These are phyloP conservation scores for Paraphaeosphaeria sporulosa DNA, from an alignment of 2,329 filamentous ascomycete genomes.

Conservation along the genomic window DNA sequence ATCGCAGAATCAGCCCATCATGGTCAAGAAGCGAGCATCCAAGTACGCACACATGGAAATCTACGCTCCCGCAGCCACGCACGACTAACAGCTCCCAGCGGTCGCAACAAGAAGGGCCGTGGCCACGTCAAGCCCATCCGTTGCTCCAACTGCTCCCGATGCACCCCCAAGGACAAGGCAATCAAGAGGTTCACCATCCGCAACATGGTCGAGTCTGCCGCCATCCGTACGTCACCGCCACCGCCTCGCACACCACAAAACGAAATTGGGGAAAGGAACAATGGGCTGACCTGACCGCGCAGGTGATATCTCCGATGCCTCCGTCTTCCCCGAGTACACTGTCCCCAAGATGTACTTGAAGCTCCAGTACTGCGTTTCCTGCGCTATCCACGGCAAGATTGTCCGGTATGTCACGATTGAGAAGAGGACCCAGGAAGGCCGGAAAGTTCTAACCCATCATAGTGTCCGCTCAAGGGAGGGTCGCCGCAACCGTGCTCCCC, in stretches of 20 bases:
- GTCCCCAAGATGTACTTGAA: slow-evolving; percentile 99
- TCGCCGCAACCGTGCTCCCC: slow-evolving; percentile 98
- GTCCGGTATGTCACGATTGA: slow-evolving; percentile 84
- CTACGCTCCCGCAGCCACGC: slow-evolving; percentile 21
- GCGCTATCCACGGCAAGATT: slow-evolving; percentile 99
- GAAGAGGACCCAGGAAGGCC: slow-evolving; percentile 4
- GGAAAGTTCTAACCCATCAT: slow-evolving; percentile 32
- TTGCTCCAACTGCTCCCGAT: slow-evolving; percentile 83
- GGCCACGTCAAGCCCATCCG: slow-evolving; percentile 99
- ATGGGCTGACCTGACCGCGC: slow-evolving; percentile 33
- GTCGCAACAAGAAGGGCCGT: slow-evolving; percentile 99
- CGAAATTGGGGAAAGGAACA: slow-evolving; percentile 22
- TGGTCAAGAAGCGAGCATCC: slow-evolving; percentile 80
- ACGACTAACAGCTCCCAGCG: slow-evolving; percentile 65
- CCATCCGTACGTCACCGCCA: slow-evolving; percentile 85
- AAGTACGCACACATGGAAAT: slow-evolving; percentile 62
- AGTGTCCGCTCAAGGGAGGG: slow-evolving; percentile 97
- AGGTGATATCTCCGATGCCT: slow-evolving; percentile 99
- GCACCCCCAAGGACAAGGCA: slow-evolving; percentile 98
- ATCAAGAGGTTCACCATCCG: slow-evolving; percentile 99
- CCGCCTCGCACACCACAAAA: slow-evolving; percentile 54
- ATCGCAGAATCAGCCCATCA: slow-evolving; percentile 62
- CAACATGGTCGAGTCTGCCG: slow-evolving; percentile 99
- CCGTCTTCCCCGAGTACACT: slow-evolving; percentile 98
- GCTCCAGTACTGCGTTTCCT: slow-evolving; percentile 99